These are phyloP conservation scores for Wickerhamiella cacticola DNA, from an alignment of 805 yeast genomes.

Conservation along the genomic window DNA sequence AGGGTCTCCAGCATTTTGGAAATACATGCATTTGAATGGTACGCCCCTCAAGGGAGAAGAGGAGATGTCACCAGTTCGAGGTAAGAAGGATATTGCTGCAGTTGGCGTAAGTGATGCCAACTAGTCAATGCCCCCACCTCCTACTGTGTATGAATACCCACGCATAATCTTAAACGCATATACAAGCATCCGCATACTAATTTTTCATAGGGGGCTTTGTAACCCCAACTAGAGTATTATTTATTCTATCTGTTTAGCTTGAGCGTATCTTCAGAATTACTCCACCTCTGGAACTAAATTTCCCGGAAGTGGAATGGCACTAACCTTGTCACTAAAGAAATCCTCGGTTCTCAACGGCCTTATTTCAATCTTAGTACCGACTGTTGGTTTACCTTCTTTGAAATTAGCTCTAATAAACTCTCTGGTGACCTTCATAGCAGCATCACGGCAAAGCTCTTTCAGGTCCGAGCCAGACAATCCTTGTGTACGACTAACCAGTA, in stretches of 20 bases:
- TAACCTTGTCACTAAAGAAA: conserved; percentile 33
- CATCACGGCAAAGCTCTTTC: conserved; percentile 83
- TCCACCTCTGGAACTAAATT: conserved; percentile 7
- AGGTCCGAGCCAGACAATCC: conserved; percentile 87
- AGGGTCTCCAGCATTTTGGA: conserved; percentile 80
- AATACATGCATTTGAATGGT: conserved; percentile 64
- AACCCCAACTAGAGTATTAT: background rate
- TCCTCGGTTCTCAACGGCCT: conserved; percentile 57
- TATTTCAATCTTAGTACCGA: conserved; percentile 29
- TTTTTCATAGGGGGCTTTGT: background rate
- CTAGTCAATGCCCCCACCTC: background rate
- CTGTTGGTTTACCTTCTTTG: conserved; percentile 27
- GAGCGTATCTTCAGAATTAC: background rate
- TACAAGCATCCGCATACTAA: no score
- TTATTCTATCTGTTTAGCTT: background rate
- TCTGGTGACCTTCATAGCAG: conserved; percentile 79
- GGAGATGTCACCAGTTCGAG: conserved; percentile 9
- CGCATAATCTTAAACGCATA: no score
- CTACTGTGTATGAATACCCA: no score
- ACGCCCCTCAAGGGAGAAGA: conserved; percentile 28
- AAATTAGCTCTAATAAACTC: conserved; percentile 63
- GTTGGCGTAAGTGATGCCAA: conserved; percentile 1
- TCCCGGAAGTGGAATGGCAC: conserved; percentile 14
- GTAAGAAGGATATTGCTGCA: background rate
- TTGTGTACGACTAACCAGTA: conserved; percentile 49